phyloP scores from a whole-genome alignment of 106 monocot genomes.

The Xerophyta viscosa region DNA sequence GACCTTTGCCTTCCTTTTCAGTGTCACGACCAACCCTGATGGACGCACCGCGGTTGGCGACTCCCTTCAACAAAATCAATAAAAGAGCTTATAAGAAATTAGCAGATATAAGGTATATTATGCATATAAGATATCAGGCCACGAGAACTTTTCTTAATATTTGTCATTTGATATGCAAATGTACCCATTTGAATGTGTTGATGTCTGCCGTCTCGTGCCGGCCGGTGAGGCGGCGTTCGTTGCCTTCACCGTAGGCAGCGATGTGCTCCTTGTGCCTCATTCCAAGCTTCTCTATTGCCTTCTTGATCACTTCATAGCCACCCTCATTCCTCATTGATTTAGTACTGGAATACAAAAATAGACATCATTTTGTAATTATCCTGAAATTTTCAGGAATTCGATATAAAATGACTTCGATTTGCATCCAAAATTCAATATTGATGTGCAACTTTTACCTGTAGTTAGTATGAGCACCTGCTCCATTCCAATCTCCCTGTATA shows the following conservation, averaged over 20 bases:
- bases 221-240: constrained; percentile 82
- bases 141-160: no score
- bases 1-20: constrained; percentile 51
- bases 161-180: no score
- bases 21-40: constrained; percentile 51
- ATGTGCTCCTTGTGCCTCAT: constrained; percentile 73
- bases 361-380: not conserved
- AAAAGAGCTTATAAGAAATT: not conserved
- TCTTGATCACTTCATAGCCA: constrained; percentile 52
- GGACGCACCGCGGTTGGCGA: constrained; percentile 42
- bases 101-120: not conserved
- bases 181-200: constrained; percentile 77
- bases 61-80: constrained; percentile 18
- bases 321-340: constrained; percentile 58
- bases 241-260: constrained; percentile 77
- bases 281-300: constrained; percentile 49
- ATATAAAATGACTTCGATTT: no score
- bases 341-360: constrained; percentile 20
- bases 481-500: constrained; percentile 70
- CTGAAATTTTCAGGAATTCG: no score
- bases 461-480: constrained; percentile 68
- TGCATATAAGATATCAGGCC: no score
- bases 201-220: constrained; percentile 77
- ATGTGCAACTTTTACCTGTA: constrained; percentile 56
- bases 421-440: no score